A percentile compares a stretch with the other conserved stretches of the same genome.
These are phyloP conservation scores for Pestalotiopsis sp. DNA, from an alignment of 2,329 filamentous ascomycete species.

Conservation along the genomic window DNA sequence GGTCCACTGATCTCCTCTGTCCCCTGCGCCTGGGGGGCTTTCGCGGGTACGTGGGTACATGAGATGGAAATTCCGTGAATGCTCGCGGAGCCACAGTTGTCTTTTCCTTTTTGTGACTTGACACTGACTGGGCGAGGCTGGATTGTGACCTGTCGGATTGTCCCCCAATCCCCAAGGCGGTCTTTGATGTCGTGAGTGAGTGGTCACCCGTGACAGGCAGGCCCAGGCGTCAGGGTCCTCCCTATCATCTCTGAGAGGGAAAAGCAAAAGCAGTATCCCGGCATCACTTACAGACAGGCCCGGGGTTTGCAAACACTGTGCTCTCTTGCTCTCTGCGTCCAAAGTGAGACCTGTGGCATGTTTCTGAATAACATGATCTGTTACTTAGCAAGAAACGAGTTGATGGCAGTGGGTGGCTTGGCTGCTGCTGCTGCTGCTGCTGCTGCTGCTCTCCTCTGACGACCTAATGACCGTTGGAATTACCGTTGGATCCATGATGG, in stretches of 20 bases:
- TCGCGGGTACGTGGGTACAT: not conserved
- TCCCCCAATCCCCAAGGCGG: not conserved
- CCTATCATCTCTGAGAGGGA: not conserved
- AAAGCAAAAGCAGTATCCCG: not conserved
- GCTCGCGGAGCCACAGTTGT: slow-evolving; percentile 1
- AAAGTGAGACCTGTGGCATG: not conserved
- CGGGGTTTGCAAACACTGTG: not conserved
- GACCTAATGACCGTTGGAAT: slow-evolving; percentile 4
- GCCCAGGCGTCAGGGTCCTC: not conserved
- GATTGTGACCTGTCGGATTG: not conserved
- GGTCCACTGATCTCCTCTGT: not conserved
- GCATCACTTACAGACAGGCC: not conserved
- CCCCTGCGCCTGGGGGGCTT: not conserved
- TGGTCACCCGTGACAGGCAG: not conserved
- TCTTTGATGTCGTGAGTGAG: not conserved
- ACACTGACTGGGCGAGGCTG: not conserved
- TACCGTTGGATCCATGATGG: slow-evolving; percentile 4
- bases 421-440: not conserved
- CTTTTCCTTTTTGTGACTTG: not conserved
- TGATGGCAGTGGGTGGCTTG: not conserved
- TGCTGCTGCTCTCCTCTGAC: not conserved
- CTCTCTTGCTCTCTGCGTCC: not conserved
- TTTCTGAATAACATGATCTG: not conserved
- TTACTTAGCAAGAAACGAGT: not conserved
- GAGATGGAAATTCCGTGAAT: no score